Evolutionary conservation across 75 land plant species (phyloP).

Genomic region (Cryptomeria japonica): DNA sequence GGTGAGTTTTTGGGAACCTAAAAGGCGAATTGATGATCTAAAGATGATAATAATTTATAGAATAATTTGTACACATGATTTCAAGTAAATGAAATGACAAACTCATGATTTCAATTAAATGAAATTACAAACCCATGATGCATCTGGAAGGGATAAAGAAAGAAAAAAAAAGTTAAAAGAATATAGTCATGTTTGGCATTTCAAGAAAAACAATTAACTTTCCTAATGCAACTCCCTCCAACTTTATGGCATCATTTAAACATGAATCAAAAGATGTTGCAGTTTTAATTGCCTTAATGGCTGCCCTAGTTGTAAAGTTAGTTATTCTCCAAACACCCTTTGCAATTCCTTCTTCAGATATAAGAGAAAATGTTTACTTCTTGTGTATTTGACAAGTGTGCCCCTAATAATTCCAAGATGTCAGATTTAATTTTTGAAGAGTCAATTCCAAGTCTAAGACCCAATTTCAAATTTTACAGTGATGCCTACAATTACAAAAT

Average conservation of each 20-base stretch:
- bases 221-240: constrained; percentile 55
- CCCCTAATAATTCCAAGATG: constrained; percentile 41
- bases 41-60: too few relatives aligned
- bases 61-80: not conserved
- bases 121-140: too few relatives aligned
- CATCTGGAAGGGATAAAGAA: not conserved
- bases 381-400: constrained; percentile 86
- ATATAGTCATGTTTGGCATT: not conserved
- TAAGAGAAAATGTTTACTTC: constrained; percentile 91
- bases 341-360: constrained; percentile 95
- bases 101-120: too few relatives aligned
- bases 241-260: constrained; percentile 59
- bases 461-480: not conserved
- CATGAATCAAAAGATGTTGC: constrained; percentile 53
- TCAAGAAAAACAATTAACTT: constrained; percentile 45
- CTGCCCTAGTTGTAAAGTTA: constrained; percentile 76
- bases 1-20: too few relatives aligned
- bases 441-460: not conserved
- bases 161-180: not conserved
- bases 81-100: not conserved
- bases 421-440: not conserved
- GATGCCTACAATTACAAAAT: constrained; percentile 82
- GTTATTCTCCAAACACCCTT: constrained; percentile 87
- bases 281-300: constrained; percentile 62
- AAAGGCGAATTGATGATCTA: too few relatives aligned